Percentiles rank a stretch among this genome's conserved stretches.
phyloP scores from a whole-genome alignment of 2,329 filamentous ascomycete genomes.

The Aspergillus clavatus region DNA sequence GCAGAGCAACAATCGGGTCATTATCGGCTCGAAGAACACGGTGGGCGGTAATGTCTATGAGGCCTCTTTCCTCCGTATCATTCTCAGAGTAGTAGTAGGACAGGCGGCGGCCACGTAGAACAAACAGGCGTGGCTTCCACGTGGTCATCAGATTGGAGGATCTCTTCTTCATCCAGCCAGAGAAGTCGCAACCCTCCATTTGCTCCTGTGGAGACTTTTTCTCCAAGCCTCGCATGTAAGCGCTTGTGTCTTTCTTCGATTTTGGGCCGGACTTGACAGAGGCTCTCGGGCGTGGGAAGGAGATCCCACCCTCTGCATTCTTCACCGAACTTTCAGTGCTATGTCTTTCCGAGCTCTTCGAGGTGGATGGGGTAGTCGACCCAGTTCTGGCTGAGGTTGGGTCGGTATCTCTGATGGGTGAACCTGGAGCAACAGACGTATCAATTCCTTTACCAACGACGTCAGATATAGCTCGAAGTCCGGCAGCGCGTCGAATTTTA shows the following conservation, averaged over 20 bases:
- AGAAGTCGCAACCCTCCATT: slow-evolving; percentile 83
- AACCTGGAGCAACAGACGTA: slow-evolving; percentile 39
- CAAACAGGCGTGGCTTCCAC: slow-evolving; percentile 95
- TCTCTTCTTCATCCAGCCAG: slow-evolving; percentile 99
- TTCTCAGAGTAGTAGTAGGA: slow-evolving; percentile 96
- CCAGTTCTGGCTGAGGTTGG: slow-evolving; percentile 70
- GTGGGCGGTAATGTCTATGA: slow-evolving; percentile 97
- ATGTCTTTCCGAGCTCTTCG: slow-evolving; percentile 73
- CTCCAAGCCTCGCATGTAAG: slow-evolving; percentile 79
- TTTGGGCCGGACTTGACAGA: slow-evolving; percentile 51
- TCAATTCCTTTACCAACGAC: slow-evolving; percentile 52
- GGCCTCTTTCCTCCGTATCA: slow-evolving; percentile 85
- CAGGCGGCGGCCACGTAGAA: slow-evolving; percentile 82
- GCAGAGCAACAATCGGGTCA: slow-evolving; percentile 81
- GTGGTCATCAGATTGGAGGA: slow-evolving; percentile 93
- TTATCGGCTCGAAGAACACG: slow-evolving; percentile 92
- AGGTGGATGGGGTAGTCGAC: slow-evolving; percentile 62
- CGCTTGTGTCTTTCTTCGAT: slow-evolving; percentile 90
- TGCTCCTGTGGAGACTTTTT: slow-evolving; percentile 79
- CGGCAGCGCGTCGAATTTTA: slow-evolving; percentile 56
- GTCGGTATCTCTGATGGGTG: slow-evolving; percentile 49
- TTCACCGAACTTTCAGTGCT: slow-evolving; percentile 59
- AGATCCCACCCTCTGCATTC: slow-evolving; percentile 44
- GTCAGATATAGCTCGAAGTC: slow-evolving; percentile 83
- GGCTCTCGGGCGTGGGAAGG: slow-evolving; percentile 49